Percentiles rank a stretch among this genome's conserved stretches.
These are phyloP conservation scores for Fusarium sambucinum DNA, from an alignment of 2,329 filamentous ascomycete genomes.

Conservation along the genomic window DNA sequence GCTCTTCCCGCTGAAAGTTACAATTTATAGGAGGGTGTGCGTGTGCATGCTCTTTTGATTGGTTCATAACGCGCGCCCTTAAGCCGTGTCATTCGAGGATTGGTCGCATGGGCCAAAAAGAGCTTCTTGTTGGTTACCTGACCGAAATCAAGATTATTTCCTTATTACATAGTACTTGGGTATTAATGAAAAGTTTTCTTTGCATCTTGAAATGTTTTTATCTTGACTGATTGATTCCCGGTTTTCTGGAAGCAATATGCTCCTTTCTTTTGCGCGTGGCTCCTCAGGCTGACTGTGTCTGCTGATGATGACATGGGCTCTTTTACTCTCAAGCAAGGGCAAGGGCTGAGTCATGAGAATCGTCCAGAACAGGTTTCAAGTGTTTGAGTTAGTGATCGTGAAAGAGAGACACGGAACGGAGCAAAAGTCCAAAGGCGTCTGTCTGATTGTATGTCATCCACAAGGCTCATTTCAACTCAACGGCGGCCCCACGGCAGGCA, in stretches of 20 bases:
- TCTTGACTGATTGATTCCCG: not conserved
- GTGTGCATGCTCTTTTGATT: conserved; percentile 38
- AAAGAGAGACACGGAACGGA: not conserved
- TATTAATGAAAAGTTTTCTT: conserved; percentile 21
- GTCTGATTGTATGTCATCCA: not conserved
- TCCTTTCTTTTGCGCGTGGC: conserved; percentile 22
- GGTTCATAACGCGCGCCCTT: conserved; percentile 28
- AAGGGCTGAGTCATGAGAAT: conserved; percentile 34
- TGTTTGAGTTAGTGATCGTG: not conserved
- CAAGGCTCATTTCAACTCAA: conserved; percentile 1
- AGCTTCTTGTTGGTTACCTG: conserved; percentile 24
- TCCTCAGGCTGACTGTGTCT: conserved; percentile 24
- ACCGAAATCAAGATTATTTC: conserved; percentile 21
- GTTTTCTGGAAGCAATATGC: conserved; percentile 13
- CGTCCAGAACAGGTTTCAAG: conserved; percentile 22
- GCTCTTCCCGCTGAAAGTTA: conserved; percentile 19
- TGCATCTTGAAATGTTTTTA: not conserved
- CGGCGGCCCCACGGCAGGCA: conserved; percentile 15
- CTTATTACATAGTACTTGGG: not conserved
- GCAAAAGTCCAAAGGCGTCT: not conserved
- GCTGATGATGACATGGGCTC: conserved; percentile 31
- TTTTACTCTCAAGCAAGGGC: not conserved
- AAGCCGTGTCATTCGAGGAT: conserved; percentile 44
- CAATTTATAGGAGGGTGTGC: conserved; percentile 17
- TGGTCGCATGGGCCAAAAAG: conserved; percentile 31